Conservation (phyloP, 2,329 filamentous ascomycete genomes). For the Drechslerella coelobrocha region DNA sequence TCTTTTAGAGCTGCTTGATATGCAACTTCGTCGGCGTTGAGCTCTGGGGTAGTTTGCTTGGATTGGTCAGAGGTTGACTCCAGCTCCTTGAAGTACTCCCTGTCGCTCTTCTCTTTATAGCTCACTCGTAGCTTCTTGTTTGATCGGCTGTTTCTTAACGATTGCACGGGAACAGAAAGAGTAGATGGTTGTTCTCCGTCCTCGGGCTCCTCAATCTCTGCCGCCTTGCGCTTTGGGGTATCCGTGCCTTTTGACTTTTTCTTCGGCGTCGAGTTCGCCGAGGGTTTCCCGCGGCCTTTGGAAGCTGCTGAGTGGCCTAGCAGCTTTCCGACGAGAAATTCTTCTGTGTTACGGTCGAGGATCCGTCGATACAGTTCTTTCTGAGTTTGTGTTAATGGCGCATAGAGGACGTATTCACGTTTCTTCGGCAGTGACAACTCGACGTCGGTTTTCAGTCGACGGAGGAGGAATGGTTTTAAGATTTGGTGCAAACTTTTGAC, state of each 20-base stretch:
- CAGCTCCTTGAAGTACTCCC: slow-evolving; percentile 62
- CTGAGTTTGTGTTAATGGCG: slow-evolving; percentile 87
- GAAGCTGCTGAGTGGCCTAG: slow-evolving; percentile 23
- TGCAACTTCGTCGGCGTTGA: slow-evolving; percentile 52
- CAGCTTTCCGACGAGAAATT: slow-evolving; percentile 53
- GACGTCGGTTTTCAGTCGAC: slow-evolving; percentile 90
- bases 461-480: slow-evolving; percentile 85
- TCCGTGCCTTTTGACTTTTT: slow-evolving; percentile 22
- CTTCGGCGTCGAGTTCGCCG: slow-evolving; percentile 8
- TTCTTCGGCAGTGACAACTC: slow-evolving; percentile 92
- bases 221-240: slow-evolving; percentile 36
- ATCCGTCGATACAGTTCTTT: slow-evolving; percentile 89
- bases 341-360: slow-evolving; percentile 75
- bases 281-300: slow-evolving; percentile 3
- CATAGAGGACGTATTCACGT: slow-evolving; percentile 93
- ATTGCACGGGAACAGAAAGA: slow-evolving; percentile 14
- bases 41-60: slow-evolving; percentile 34
- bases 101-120: slow-evolving; percentile 55
- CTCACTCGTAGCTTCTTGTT: slow-evolving; percentile 48
- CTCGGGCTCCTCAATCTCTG: slow-evolving; percentile 24
- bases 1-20: slow-evolving; percentile 62
- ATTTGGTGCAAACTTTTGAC: slow-evolving; percentile 91
- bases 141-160: slow-evolving; percentile 31
- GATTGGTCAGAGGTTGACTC: slow-evolving; percentile 57
- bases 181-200: slow-evolving; percentile 6